These are phyloP conservation scores for Aphanomyces astaci DNA, from an alignment of 352 stramenopile genomes.

Conservation along the genomic window DNA sequence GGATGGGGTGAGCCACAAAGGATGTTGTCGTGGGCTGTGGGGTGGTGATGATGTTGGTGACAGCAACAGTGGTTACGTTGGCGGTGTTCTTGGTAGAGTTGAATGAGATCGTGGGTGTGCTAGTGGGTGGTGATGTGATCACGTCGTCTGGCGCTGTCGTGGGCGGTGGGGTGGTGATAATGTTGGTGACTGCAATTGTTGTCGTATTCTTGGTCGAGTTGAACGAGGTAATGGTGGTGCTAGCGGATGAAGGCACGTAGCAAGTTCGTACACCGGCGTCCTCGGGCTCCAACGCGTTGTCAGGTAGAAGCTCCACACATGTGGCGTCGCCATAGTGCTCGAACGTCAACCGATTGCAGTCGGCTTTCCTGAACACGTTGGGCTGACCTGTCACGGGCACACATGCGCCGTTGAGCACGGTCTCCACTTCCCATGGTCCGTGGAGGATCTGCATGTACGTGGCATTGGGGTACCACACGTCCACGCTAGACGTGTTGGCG, in stretches of 20 bases:
- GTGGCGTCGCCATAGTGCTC: neutral
- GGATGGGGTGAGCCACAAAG: neutral
- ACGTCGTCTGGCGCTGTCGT: too few species aligned
- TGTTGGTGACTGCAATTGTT: neutral
- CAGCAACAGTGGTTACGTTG: neutral
- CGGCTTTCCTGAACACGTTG: neutral
- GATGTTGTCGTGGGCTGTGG: too few species aligned
- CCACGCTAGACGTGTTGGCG: neutral
- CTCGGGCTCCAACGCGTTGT: neutral
- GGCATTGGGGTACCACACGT: neutral
- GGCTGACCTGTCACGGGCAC: neutral
- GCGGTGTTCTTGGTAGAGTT: neutral
- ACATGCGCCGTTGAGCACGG: neutral
- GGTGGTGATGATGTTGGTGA: neutral
- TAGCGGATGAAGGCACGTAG: neutral
- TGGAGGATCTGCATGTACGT: slow-evolving; percentile 5
- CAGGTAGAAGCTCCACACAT: neutral
- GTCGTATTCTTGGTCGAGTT: neutral
- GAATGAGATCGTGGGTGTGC: too few species aligned
- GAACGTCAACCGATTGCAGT: neutral
- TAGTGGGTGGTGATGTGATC: too few species aligned
- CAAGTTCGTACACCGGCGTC: neutral
- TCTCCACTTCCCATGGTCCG: neutral
- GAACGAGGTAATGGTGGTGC: too few species aligned
- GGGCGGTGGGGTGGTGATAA: neutral